Conservation (phyloP, 2,329 filamentous ascomycete genomes). For the Stromatinia cepivora region DNA sequence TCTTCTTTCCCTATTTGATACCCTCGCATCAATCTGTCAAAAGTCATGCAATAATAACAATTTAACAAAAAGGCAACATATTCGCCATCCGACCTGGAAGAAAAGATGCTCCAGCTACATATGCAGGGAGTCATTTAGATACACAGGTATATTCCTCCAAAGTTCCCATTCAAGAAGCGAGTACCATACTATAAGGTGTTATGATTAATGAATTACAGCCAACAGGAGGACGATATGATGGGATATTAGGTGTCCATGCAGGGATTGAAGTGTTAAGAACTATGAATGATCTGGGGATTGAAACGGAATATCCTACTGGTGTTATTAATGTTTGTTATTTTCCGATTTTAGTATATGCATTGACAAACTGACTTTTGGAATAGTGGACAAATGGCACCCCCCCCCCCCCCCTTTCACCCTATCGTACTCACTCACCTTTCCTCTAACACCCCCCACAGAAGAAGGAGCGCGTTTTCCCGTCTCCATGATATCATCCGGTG, state of each 20-base stretch:
- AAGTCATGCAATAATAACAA: not conserved
- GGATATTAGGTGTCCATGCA: slow-evolving; percentile 72
- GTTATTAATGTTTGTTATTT: slow-evolving; percentile 29
- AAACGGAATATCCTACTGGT: slow-evolving; percentile 58
- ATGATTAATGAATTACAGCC: slow-evolving; percentile 50
- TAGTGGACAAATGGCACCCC: slow-evolving; percentile 25
- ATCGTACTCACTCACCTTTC: not conserved
- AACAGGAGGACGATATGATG: slow-evolving; percentile 66
- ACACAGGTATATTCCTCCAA: slow-evolving; percentile 47
- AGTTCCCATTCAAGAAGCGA: too few relatives aligned
- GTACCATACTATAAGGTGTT: slow-evolving; percentile 45
- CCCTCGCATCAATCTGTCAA: not conserved
- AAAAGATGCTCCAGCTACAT: slow-evolving; percentile 61
- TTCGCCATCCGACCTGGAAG: slow-evolving; percentile 70
- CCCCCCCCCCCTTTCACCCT: not conserved
- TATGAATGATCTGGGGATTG: slow-evolving; percentile 64
- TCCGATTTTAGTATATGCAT: not conserved
- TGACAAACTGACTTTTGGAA: slow-evolving; percentile 47
- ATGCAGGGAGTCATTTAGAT: slow-evolving; percentile 69
- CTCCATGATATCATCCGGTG: slow-evolving; percentile 72
- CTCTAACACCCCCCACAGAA: slow-evolving; percentile 50
- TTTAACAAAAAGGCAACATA: slow-evolving; percentile 54
- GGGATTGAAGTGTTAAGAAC: slow-evolving; percentile 71
- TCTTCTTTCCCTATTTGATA: not conserved
- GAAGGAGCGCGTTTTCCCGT: slow-evolving; percentile 79